Evolutionary conservation across 2,329 filamentous ascomycete genomes (phyloP).

Genomic region (Cladophialophora exuberans): DNA sequence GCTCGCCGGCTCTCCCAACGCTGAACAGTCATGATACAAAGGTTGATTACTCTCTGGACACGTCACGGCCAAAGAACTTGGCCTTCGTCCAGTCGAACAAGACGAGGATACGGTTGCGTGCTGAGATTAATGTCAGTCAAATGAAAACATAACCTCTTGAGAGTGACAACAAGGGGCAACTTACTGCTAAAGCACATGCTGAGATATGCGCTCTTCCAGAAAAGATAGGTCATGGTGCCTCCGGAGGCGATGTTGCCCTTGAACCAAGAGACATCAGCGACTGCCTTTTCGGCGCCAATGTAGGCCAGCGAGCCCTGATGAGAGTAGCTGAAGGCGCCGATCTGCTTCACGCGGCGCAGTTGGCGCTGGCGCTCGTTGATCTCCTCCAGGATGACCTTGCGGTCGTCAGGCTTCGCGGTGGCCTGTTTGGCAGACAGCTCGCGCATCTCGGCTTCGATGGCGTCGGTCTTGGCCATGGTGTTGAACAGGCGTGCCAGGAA

Average conservation of each 20-base stretch:
- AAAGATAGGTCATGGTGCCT: constrained; percentile 92
- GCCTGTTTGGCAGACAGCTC: constrained; percentile 68
- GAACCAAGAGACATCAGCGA: constrained; percentile 96
- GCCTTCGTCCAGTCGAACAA: constrained; percentile 96
- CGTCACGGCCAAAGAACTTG: constrained; percentile 93
- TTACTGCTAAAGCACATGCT: constrained; percentile 99
- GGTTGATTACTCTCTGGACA: constrained; percentile 56
- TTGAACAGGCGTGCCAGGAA: constrained; percentile 97
- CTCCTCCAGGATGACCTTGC: constrained; percentile 65
- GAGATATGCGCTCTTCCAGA: constrained; percentile 97
- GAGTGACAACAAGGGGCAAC: constrained; percentile 46
- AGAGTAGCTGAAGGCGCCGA: constrained; percentile 97
- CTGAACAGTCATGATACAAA: too few relatives aligned
- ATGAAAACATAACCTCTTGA: neutral
- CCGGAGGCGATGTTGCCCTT: constrained; percentile 94
- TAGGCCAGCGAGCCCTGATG: constrained; percentile 97
- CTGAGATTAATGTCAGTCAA: constrained; percentile 48
- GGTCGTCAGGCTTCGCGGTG: constrained; percentile 66
- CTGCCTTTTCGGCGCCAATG: constrained; percentile 96
- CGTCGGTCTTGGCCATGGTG: constrained; percentile 94
- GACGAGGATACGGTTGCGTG: constrained; percentile 91
- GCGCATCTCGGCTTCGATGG: constrained; percentile 74
- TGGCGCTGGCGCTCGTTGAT: constrained; percentile 88
- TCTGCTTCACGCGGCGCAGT: constrained; percentile 85
- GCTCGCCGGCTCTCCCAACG: too few relatives aligned